Evolutionary conservation across 1,284 basidiomycete genomes (phyloP).

Genomic region (Cutaneotrichosporon cutaneum): DNA sequence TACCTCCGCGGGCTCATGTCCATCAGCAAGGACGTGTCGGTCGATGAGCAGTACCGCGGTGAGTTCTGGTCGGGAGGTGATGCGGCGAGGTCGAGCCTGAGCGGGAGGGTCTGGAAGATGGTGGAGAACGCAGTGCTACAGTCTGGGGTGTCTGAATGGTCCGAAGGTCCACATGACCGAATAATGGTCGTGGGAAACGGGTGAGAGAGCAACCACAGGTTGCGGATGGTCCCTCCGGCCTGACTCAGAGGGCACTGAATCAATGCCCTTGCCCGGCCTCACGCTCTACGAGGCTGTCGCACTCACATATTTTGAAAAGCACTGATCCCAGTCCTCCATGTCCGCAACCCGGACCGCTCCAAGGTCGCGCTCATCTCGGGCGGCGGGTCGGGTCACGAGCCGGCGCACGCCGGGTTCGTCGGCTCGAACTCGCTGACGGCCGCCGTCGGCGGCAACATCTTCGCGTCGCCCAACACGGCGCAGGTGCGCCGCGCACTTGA

Average conservation of each 20-base stretch:
- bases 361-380: conserved; percentile 82
- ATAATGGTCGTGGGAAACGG: too few relatives aligned
- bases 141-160: neutral
- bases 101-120: neutral
- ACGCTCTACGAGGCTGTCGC: too few relatives aligned
- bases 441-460: conserved; percentile 82
- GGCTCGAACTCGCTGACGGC: conserved; percentile 77
- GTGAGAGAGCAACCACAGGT: too few relatives aligned
- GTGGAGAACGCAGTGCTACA: neutral
- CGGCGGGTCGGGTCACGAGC: conserved; percentile 89
- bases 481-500: conserved; percentile 79
- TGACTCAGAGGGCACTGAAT: too few relatives aligned
- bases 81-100: neutral
- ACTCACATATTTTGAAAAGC: neutral
- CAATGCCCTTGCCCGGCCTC: neutral
- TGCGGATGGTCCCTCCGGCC: too few relatives aligned
- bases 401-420: conserved; percentile 73
- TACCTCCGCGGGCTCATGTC: conserved; percentile 69
- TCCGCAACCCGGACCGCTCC: conserved; percentile 60
- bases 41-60: conserved; percentile 57
- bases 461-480: conserved; percentile 80
- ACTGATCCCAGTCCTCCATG: conserved; percentile 55
- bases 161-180: too few relatives aligned
- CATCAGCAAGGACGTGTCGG: conserved; percentile 64
- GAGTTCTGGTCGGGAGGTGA: conserved; percentile 10